phyloP scores from a whole-genome alignment of 306 rosid species.

The Neltuma alba region DNA sequence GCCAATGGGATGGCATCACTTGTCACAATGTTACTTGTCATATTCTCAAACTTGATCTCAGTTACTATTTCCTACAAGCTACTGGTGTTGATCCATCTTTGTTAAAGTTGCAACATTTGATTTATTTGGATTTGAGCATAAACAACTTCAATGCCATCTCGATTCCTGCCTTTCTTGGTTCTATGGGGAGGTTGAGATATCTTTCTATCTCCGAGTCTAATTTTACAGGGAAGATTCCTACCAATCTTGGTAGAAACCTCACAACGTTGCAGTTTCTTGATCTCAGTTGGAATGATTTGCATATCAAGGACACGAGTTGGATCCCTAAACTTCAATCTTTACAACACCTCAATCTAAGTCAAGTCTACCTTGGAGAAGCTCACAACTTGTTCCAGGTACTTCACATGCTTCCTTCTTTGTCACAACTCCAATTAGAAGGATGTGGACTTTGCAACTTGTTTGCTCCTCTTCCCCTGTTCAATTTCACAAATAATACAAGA shows the following conservation, averaged over 20 bases:
- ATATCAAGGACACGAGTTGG: not conserved
- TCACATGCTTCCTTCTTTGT: conserved; percentile 9
- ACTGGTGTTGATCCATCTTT: no score
- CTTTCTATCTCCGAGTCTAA: not conserved
- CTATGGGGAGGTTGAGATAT: not conserved
- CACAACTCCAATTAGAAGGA: not conserved
- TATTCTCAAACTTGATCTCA: no score
- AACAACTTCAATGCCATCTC: no score
- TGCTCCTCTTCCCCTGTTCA: not conserved
- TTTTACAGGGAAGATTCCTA: not conserved
- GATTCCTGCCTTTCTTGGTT: not conserved
- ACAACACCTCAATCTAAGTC: not conserved
- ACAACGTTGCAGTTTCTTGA: not conserved
- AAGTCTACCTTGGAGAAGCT: not conserved
- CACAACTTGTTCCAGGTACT: conserved; percentile 2
- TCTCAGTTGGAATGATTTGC: not conserved
- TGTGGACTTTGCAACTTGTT: not conserved
- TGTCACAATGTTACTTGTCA: no score
- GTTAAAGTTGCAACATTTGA: no score
- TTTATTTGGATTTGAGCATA: no score
- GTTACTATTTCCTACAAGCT: no score
- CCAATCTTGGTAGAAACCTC: not conserved
- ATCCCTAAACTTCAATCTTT: not conserved
- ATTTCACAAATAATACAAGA: not conserved
- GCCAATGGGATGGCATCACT: no score